phyloP scores from a whole-genome alignment of 1,284 basidiomycete species.

The Apiotrichum gamsii region DNA sequence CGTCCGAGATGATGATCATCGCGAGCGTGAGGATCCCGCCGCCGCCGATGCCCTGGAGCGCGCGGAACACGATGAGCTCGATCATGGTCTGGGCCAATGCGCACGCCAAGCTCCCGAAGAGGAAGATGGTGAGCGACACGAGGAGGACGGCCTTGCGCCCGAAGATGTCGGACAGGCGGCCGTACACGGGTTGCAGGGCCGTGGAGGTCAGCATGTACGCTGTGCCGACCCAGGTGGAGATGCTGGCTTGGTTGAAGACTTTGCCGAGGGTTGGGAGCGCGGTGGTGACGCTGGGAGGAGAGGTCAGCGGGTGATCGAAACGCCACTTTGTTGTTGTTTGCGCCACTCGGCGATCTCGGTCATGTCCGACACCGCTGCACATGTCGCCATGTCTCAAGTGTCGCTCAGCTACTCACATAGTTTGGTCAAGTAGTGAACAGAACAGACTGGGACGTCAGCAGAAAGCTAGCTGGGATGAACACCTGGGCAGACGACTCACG shows the following conservation, averaged over 20 bases:
- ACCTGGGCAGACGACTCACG: too few relatives aligned
- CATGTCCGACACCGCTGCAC: too few relatives aligned
- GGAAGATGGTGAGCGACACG: constrained; percentile 54
- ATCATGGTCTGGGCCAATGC: constrained; percentile 57
- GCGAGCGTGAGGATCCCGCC: constrained; percentile 31
- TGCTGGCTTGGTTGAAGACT: constrained; percentile 58
- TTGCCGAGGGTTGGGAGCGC: constrained; percentile 61
- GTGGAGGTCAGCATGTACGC: constrained; percentile 29
- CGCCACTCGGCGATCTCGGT: too few relatives aligned
- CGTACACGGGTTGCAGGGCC: constrained; percentile 56
- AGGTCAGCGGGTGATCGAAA: too few relatives aligned
- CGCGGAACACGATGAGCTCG: constrained; percentile 63
- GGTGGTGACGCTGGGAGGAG: constrained; percentile 55
- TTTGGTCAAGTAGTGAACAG: constrained; percentile 52
- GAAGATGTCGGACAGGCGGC: constrained; percentile 66
- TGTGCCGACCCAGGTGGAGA: constrained; percentile 59
- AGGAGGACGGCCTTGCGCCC: constrained; percentile 57
- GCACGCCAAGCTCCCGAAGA: constrained; percentile 51
- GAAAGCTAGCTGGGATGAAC: too few relatives aligned
- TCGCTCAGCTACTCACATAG: constrained; percentile 25
- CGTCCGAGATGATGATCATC: constrained; percentile 32
- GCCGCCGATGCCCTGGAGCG: constrained; percentile 24
- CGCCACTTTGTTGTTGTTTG: too few relatives aligned
- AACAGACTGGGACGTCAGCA: too few relatives aligned
- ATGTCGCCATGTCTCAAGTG: too few relatives aligned